Evolutionary conservation across 2,329 filamentous ascomycete genomes (phyloP), one percentile per base, ranked within the genome.

Genomic region (Periconia sp.): DNA sequence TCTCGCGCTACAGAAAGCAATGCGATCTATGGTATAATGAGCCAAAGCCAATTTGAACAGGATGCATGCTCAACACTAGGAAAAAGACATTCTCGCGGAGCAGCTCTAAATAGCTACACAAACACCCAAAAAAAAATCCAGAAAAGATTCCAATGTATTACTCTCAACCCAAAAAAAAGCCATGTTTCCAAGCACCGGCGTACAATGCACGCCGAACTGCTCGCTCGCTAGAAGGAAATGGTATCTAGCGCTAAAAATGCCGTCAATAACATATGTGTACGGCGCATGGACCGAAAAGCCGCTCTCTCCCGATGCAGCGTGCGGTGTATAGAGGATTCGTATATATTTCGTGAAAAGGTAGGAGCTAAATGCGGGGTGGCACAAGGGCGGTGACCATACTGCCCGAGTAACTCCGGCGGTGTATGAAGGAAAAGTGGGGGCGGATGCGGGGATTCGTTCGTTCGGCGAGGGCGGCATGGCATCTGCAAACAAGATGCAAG

Each of bases 1-100:
- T 16, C 19, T 21, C 19, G 13, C 21, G 32, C 28, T 33, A 28
- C 22, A 8, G 33, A n/a, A 47, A 40, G 17, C 12, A 19, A 18
- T 52, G 42, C 40, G 36, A 22, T 52, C 39, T 52, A 46, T 41
- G 43, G 40, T 49, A 50, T 43, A 46, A 23, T 22, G 18, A 45
- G 31, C 16, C 36, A 31, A 40, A 10, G 18, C 18, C 24, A 38
- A 34, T 22, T 12, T 24, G 18, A 46, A n/a, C 21, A 19, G 43
- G 25, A 16, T 30, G 37, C 42, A 36, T 35, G 22, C 19, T 19
- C 38, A 38, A 29, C 15, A 36, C 16, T 22, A 18, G 21, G 18
- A 24, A 23, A 18, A 22, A 34, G 15, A 19, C 31, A 22, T 18
- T 19, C 31, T 34, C 23, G 6, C 12, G 12, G n/a, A 25, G n/a